Evolutionary conservation across 257 asterid species (phyloP).

Genomic region (Solanum dulcamara): DNA sequence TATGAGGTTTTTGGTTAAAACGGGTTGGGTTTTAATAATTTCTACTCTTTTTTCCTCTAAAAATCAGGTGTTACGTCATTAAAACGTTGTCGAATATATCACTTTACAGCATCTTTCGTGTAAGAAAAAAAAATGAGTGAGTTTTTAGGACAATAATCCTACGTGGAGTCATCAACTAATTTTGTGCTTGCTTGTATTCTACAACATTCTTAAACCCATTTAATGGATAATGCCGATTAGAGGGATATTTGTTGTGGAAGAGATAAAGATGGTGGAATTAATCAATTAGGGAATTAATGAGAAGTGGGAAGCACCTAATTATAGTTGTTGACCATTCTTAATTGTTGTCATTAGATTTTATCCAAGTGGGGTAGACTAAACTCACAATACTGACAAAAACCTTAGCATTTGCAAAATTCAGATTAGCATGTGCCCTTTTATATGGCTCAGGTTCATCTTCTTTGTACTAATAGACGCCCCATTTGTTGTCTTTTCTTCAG

Average conservation of each 20-base stretch:
- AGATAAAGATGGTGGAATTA: neutral
- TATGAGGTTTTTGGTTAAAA: neutral
- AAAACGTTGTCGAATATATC: neutral
- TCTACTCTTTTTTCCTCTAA: neutral
- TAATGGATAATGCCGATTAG: neutral
- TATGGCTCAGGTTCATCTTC: neutral
- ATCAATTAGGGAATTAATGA: neutral
- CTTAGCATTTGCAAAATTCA: neutral
- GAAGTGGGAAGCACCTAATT: neutral
- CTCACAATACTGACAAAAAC: neutral
- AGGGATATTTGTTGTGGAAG: neutral
- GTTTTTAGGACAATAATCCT: neutral
- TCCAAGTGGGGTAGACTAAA: neutral
- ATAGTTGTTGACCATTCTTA: neutral
- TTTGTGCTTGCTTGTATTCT: neutral
- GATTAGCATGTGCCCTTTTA: neutral
- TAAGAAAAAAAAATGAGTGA: neutral
- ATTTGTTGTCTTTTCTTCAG: neutral
- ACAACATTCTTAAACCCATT: neutral
- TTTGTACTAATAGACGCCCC: neutral
- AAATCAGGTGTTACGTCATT: neutral
- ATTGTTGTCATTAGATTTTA: neutral
- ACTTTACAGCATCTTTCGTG: neutral
- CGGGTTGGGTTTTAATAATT: neutral
- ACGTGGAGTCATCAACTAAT: neutral